Conservation (phyloP, 306 rosid genomes). For the Begonia masoniana region DNA sequence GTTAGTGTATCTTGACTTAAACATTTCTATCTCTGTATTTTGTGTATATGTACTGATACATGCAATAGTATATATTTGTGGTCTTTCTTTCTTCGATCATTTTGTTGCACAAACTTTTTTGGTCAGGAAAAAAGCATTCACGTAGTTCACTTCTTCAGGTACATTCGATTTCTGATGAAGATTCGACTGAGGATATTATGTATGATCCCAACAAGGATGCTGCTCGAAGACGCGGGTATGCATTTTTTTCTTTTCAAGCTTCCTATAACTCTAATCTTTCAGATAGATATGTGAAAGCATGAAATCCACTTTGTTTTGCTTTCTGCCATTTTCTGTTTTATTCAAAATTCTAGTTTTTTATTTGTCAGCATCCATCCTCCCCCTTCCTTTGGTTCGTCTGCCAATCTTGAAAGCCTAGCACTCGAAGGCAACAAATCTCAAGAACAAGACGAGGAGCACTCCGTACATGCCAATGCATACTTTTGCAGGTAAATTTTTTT, state of each 20-base stretch:
- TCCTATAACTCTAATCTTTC: background rate
- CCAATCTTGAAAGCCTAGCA: conserved; percentile 91
- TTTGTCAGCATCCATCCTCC: conserved; percentile 72
- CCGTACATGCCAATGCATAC: conserved; percentile 44
- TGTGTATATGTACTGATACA: no score
- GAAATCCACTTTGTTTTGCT: background rate
- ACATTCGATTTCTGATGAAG: background rate
- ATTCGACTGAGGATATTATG: background rate
- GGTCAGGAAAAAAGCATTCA: no score
- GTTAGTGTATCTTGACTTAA: no score
- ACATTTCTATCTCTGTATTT: no score
- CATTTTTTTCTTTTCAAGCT: conserved; percentile 1
- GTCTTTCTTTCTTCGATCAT: no score
- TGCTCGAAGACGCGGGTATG: conserved; percentile 48
- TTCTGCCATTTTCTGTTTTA: conserved; percentile 4
- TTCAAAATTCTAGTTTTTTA: conserved; percentile 18
- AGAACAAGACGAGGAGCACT: conserved; percentile 47
- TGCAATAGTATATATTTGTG: no score
- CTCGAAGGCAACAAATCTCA: conserved; percentile 47
- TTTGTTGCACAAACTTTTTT: no score
- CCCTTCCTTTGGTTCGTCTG: conserved; percentile 98
- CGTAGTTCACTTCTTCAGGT: no score
- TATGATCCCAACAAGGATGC: background rate
- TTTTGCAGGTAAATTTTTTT: conserved; percentile 40
- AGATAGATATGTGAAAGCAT: background rate